Percentiles rank a stretch among this genome's conserved stretches.
These are phyloP conservation scores for Yarrowia osloensis DNA, from an alignment of 805 yeast genomes.

Conservation along the genomic window DNA sequence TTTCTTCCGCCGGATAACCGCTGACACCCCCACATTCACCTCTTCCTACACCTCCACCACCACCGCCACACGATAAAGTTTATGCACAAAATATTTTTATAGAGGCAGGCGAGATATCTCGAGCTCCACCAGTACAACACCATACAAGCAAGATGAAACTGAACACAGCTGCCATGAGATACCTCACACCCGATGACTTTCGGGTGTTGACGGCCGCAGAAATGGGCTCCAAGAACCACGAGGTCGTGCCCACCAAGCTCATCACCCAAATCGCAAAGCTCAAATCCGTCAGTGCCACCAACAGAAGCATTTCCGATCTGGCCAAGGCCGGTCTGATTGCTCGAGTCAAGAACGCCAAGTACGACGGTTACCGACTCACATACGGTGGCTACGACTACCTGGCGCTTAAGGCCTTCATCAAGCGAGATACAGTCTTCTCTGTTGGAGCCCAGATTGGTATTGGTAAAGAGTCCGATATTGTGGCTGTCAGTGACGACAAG, in stretches of 20 bases:
- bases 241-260: conserved; percentile 85
- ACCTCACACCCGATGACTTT: conserved; percentile 87
- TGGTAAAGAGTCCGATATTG: conserved; percentile 88
- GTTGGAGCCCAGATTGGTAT: conserved; percentile 52
- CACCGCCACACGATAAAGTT: conserved; percentile 17
- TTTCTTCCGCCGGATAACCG: not conserved
- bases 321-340: conserved; percentile 83
- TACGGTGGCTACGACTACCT: conserved; percentile 90
- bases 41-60: too few relatives aligned
- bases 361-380: conserved; percentile 90
- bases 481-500: conserved; percentile 65
- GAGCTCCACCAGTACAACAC: not conserved
- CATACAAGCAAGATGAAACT: conserved; percentile 64
- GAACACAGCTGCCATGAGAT: conserved; percentile 91
- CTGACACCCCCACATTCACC: not conserved
- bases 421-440: conserved; percentile 69
- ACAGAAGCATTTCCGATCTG: conserved; percentile 75
- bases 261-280: conserved; percentile 79
- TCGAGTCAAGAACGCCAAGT: conserved; percentile 81
- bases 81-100: conserved; percentile 27
- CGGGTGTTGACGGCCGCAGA: conserved; percentile 82
- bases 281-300: conserved; percentile 72
- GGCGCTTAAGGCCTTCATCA: conserved; percentile 82
- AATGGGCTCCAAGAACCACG: conserved; percentile 88
- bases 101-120: not conserved